Conservation (phyloP, 2,329 filamentous ascomycete species). For the Phialemonium atrogriseum region DNA sequence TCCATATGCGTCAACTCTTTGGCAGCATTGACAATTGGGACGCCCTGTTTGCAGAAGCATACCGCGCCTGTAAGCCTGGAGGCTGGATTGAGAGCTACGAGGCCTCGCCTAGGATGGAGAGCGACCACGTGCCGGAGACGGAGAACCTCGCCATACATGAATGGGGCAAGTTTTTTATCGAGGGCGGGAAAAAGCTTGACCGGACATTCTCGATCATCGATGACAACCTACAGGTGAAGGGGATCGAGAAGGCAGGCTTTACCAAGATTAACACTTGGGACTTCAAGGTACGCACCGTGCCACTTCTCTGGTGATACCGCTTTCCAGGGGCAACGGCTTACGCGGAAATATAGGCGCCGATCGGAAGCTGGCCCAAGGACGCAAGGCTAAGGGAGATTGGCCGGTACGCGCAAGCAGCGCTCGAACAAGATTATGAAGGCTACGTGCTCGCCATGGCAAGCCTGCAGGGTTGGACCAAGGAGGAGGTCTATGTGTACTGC, state of each 20-base stretch:
- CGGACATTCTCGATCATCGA: constrained; percentile 19
- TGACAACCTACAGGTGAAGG: constrained; percentile 11
- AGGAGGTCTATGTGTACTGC: no score
- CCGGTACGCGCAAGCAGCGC: no score
- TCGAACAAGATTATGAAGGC: no score
- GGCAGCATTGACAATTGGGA: constrained; percentile 50
- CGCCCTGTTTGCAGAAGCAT: constrained; percentile 40
- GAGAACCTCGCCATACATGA: constrained; percentile 16
- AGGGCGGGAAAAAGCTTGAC: constrained; percentile 19
- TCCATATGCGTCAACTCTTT: constrained; percentile 49
- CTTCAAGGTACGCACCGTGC: no score
- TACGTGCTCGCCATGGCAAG: no score
- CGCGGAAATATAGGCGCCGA: no score
- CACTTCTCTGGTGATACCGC: no score
- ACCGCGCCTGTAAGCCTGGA: constrained; percentile 46
- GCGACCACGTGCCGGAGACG: constrained; percentile 2
- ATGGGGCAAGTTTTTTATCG: constrained; percentile 19
- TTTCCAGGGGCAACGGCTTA: no score
- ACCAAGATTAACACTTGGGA: constrained; percentile 14
- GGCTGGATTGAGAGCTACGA: constrained; percentile 31
- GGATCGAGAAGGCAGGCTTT: constrained; percentile 17
- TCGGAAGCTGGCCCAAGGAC: no score
- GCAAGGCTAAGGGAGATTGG: no score
- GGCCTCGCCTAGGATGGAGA: constrained; percentile 5
- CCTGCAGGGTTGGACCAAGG: no score